Percentiles rank a stretch among this genome's conserved stretches.
phyloP scores from a whole-genome alignment of 345 rosid genomes.

The Zanthoxylum bungeanum region DNA sequence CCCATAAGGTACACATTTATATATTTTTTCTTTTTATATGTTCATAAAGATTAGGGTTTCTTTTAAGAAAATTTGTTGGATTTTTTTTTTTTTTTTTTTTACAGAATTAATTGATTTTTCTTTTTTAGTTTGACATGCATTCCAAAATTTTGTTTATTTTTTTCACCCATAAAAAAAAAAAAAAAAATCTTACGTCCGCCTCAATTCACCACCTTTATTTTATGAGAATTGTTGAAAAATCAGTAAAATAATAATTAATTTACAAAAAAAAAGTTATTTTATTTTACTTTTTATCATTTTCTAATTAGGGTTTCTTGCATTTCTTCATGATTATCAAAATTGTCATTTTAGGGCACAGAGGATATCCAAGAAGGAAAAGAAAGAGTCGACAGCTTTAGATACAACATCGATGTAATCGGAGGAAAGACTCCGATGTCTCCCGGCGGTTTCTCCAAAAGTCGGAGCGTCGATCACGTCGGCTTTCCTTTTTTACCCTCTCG shows the following conservation, averaged over 20 bases:
- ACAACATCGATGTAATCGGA: constrained; percentile 15
- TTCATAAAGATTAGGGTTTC: neutral
- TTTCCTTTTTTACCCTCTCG: constrained; percentile 21
- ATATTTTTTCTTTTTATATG: neutral
- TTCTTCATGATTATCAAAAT: neutral
- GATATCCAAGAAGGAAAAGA: constrained; percentile 18
- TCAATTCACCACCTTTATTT: neutral
- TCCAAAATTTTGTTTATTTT: too few species aligned
- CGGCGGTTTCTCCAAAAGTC: constrained; percentile 8
- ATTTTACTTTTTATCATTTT: neutral
- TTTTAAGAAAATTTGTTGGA: neutral
- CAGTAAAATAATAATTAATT: too few species aligned
- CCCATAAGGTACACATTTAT: neutral
- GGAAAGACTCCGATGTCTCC: constrained; percentile 14
- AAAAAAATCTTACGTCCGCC: too few species aligned
- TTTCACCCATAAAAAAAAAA: too few species aligned
- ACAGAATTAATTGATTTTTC: neutral
- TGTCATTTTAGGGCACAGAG: constrained; percentile 14
- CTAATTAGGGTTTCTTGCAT: neutral
- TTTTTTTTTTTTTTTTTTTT: too few species aligned
- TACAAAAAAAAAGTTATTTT: too few species aligned
- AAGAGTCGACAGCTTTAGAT: constrained; percentile 34
- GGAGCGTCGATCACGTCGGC: constrained; percentile 23
- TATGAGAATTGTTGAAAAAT: too few species aligned
- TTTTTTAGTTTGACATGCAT: neutral